These are phyloP conservation scores for Prunus armeniaca DNA, from an alignment of 306 rosid species.

Conservation along the genomic window DNA sequence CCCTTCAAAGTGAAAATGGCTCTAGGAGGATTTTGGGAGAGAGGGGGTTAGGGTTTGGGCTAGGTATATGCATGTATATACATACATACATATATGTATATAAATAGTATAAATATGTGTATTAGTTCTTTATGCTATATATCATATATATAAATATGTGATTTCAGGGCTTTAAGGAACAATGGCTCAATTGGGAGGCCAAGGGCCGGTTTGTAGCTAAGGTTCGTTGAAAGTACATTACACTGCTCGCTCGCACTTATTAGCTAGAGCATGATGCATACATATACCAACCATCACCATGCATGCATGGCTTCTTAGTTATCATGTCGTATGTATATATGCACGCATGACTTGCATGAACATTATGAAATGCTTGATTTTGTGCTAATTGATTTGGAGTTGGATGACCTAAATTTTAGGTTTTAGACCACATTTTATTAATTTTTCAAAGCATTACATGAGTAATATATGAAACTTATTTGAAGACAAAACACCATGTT, in stretches of 20 bases:
- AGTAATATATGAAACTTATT: too few species aligned
- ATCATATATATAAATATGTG: background rate
- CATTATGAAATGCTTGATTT: too few species aligned
- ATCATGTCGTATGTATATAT: background rate
- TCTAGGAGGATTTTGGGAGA: too few species aligned
- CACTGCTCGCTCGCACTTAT: constrained; percentile 21
- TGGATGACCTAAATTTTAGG: too few species aligned
- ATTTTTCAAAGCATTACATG: too few species aligned
- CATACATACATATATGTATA: background rate
- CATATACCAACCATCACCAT: background rate
- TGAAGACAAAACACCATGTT: too few species aligned
- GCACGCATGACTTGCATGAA: background rate
- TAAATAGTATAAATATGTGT: too few species aligned
- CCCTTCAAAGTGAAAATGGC: too few species aligned
- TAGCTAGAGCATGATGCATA: background rate
- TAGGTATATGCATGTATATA: too few species aligned
- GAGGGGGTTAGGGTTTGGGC: too few species aligned
- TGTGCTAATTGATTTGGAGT: too few species aligned
- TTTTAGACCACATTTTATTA: too few species aligned
- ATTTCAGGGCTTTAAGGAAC: constrained; percentile 14
- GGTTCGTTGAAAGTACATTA: constrained; percentile 24
- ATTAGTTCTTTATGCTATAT: background rate
- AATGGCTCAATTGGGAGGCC: constrained; percentile 18
- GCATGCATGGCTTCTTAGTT: background rate
- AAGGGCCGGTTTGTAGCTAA: constrained; percentile 34